Evolutionary conservation across 176 grass and related monocot species (phyloP).

Genomic region (Eleusine indica): DNA sequence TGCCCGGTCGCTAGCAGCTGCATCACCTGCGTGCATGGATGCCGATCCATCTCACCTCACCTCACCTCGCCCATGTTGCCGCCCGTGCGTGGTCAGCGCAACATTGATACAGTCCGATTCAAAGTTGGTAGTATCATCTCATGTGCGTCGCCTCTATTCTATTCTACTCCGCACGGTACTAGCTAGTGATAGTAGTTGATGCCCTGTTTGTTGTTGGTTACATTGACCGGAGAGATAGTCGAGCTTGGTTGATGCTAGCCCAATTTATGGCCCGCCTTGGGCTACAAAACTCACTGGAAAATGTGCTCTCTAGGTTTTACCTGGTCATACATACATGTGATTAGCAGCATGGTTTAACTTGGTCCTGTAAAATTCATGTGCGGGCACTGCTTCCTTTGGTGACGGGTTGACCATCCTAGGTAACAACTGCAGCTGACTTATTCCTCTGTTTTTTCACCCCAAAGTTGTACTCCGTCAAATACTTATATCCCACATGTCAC

Average conservation of each 20-base stretch:
- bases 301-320: background rate
- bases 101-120: conserved; percentile 33
- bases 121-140: conserved; percentile 21
- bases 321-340: background rate
- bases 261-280: background rate
- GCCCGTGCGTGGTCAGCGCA: background rate
- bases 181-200: background rate
- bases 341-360: background rate
- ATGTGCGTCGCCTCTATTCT: conserved; percentile 35
- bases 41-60: conserved; percentile 15
- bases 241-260: background rate
- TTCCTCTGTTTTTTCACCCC: background rate
- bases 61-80: background rate
- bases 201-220: background rate
- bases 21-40: background rate
- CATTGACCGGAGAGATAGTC: conserved; percentile 16
- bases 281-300: background rate
- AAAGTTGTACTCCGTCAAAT: background rate
- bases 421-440: background rate
- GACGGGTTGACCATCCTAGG: conserved; percentile 10
- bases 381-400: background rate
- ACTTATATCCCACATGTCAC: background rate
- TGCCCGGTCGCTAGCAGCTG: conserved; percentile 43
- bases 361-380: background rate
- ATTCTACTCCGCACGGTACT: background rate